These are phyloP conservation scores for Sodiomyces alkalinus DNA, from an alignment of 2,329 filamentous ascomycete genomes.

Conservation along the genomic window DNA sequence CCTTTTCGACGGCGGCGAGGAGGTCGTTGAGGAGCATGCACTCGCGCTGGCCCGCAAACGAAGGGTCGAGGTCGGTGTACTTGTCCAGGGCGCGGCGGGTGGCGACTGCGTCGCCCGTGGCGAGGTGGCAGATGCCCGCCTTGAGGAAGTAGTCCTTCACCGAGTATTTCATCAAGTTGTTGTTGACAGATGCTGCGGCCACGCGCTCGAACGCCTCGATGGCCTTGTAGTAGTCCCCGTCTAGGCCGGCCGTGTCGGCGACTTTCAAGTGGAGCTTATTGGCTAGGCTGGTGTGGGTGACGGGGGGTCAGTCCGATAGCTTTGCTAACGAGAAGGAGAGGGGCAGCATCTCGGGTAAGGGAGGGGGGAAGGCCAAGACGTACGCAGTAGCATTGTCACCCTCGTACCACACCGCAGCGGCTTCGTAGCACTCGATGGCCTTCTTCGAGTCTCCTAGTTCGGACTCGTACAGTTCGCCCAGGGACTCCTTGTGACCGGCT, in stretches of 20 bases:
- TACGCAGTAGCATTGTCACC: conserved; percentile 72
- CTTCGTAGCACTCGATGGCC: conserved; percentile 72
- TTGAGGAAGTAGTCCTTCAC: conserved; percentile 96
- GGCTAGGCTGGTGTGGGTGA: conserved; percentile 46
- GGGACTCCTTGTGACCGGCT: conserved; percentile 76
- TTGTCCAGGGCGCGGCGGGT: conserved; percentile 65
- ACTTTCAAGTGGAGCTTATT: conserved; percentile 93
- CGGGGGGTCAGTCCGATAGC: background rate
- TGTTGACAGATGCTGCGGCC: conserved; percentile 61
- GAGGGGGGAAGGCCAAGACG: conserved; percentile 17
- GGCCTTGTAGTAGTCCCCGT: conserved; percentile 71
- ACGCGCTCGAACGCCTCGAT: conserved; percentile 77
- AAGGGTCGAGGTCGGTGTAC: conserved; percentile 66
- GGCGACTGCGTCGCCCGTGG: conserved; percentile 58
- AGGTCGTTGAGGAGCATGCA: conserved; percentile 69
- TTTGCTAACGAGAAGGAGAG: conserved; percentile 1
- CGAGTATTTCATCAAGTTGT: conserved; percentile 84
- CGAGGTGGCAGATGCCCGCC: conserved; percentile 79
- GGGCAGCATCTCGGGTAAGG: background rate
- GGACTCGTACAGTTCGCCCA: conserved; percentile 74
- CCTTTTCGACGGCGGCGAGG: conserved; percentile 55
- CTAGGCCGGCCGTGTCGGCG: conserved; percentile 70
- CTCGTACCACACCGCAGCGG: conserved; percentile 80
- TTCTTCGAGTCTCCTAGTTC: conserved; percentile 65
- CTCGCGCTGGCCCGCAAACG: conserved; percentile 66